Conservation (phyloP, 2,329 filamentous ascomycete species). For the Penicillium glabrum region DNA sequence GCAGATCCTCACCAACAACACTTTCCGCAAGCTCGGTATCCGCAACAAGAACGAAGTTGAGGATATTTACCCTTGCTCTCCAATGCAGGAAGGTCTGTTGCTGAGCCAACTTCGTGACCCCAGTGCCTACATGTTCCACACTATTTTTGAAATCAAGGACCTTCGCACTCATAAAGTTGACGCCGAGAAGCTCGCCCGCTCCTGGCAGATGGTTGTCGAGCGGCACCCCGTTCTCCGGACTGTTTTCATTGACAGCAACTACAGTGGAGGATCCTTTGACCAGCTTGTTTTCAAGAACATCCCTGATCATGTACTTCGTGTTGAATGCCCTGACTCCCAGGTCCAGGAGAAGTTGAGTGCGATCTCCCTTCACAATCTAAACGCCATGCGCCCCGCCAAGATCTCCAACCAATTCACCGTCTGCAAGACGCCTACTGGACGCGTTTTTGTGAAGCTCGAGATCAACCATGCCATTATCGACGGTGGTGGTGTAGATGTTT, state of each 20-base stretch:
- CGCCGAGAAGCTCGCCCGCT: slow-evolving; percentile 26
- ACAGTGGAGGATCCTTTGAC: slow-evolving; percentile 36
- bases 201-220: slow-evolving; percentile 34
- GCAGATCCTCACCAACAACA: slow-evolving; percentile 33
- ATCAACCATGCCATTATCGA: slow-evolving; percentile 42
- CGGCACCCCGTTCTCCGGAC: slow-evolving; percentile 37
- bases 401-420: slow-evolving; percentile 37
- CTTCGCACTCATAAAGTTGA: slow-evolving; percentile 23
- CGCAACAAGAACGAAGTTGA: slow-evolving; percentile 28
- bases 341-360: slow-evolving; percentile 27
- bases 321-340: slow-evolving; percentile 31
- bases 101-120: slow-evolving; percentile 39
- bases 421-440: slow-evolving; percentile 30
- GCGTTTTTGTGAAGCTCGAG: slow-evolving; percentile 36
- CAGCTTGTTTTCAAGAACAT: slow-evolving; percentile 36
- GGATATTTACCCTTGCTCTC: slow-evolving; percentile 38
- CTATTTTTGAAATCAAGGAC: slow-evolving; percentile 34
- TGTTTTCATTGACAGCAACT: slow-evolving; percentile 35
- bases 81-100: slow-evolving; percentile 39
- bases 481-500: slow-evolving; percentile 33
- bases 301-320: slow-evolving; percentile 24
- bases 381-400: slow-evolving; percentile 24
- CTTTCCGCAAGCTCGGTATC: slow-evolving; percentile 38
- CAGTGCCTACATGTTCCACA: slow-evolving; percentile 37
- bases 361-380: slow-evolving; percentile 28